Conservation (phyloP, 1,139 yeast genomes). For the Nakaseomyces uthaithaninus region DNA sequence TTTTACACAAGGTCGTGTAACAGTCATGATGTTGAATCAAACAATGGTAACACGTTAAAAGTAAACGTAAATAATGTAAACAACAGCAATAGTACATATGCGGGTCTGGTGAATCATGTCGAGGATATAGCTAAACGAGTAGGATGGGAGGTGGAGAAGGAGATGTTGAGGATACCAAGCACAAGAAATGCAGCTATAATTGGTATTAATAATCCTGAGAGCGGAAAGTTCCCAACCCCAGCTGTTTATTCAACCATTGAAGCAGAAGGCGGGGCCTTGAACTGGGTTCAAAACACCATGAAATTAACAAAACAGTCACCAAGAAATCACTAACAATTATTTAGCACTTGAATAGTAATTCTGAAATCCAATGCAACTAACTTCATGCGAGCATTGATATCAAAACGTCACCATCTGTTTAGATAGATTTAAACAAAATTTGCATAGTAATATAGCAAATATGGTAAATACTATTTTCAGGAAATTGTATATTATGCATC, state of each 20-base stretch:
- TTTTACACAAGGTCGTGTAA: constrained; percentile 32
- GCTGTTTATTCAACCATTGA: constrained; percentile 51
- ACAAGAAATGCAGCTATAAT: constrained; percentile 89
- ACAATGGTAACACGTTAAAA: constrained; percentile 10
- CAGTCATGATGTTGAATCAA: background rate
- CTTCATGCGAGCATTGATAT: too few relatives aligned
- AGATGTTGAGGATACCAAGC: constrained; percentile 87
- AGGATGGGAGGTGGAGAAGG: constrained; percentile 84
- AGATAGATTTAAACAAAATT: too few relatives aligned
- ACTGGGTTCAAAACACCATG: constrained; percentile 79
- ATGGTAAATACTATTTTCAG: too few relatives aligned
- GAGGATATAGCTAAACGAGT: constrained; percentile 54
- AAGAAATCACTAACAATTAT: constrained; percentile 21
- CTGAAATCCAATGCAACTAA: too few relatives aligned
- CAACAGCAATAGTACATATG: constrained; percentile 56
- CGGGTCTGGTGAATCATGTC: constrained; percentile 78
- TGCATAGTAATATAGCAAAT: too few relatives aligned
- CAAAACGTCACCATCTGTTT: too few relatives aligned
- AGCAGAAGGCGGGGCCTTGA: constrained; percentile 81
- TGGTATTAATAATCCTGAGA: constrained; percentile 40
- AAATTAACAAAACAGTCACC: constrained; percentile 43
- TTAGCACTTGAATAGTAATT: background rate
- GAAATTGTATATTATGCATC: too few relatives aligned
- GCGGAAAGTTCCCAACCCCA: constrained; percentile 24
- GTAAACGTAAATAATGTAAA: constrained; percentile 12